These are phyloP conservation scores for Sporothrix sp. DNA, from an alignment of 2,329 filamentous ascomycete genomes.

Conservation along the genomic window DNA sequence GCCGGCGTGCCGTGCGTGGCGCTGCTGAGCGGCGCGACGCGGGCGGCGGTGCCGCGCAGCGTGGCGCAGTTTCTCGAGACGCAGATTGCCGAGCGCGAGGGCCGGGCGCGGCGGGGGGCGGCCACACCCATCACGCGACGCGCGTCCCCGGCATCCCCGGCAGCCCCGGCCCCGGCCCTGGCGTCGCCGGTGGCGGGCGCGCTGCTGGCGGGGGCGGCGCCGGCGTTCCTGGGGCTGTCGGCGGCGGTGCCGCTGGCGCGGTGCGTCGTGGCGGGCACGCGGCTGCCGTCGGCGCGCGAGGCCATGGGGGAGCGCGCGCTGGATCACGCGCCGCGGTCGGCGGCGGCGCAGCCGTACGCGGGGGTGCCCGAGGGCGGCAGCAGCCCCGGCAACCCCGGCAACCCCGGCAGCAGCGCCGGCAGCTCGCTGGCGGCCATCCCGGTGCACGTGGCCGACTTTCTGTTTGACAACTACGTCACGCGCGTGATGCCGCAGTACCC, in stretches of 20 bases:
- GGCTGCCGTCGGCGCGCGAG: constrained; percentile 2
- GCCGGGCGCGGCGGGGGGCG: neutral
- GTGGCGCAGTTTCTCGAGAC: constrained; percentile 9
- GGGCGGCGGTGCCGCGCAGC: neutral
- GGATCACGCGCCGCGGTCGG: too few relatives aligned
- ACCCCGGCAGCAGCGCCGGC: neutral
- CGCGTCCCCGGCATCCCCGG: too few relatives aligned
- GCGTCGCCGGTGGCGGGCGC: neutral
- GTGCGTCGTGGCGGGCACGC: constrained; percentile 8
- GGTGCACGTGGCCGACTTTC: constrained; percentile 7
- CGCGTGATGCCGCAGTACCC: constrained; percentile 8
- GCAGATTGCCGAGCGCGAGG: constrained; percentile 4
- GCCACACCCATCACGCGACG: neutral
- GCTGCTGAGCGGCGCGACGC: neutral
- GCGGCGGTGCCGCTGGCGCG: constrained; percentile 4
- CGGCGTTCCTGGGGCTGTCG: constrained; percentile 2
- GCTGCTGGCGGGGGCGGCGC: neutral
- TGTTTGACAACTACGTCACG: constrained; percentile 10
- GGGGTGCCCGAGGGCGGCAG: neutral
- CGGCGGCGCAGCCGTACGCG: too few relatives aligned
- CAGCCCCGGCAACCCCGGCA: neutral
- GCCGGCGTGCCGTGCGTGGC: constrained; percentile 5
- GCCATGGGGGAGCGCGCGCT: too few relatives aligned
- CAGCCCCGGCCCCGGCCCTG: neutral
- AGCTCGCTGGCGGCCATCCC: constrained; percentile 1